A percentile compares a stretch with the other conserved stretches of the same genome.
Evolutionary conservation across 2,329 filamentous ascomycete genomes (phyloP).

Genomic region (Botryotinia convoluta): DNA sequence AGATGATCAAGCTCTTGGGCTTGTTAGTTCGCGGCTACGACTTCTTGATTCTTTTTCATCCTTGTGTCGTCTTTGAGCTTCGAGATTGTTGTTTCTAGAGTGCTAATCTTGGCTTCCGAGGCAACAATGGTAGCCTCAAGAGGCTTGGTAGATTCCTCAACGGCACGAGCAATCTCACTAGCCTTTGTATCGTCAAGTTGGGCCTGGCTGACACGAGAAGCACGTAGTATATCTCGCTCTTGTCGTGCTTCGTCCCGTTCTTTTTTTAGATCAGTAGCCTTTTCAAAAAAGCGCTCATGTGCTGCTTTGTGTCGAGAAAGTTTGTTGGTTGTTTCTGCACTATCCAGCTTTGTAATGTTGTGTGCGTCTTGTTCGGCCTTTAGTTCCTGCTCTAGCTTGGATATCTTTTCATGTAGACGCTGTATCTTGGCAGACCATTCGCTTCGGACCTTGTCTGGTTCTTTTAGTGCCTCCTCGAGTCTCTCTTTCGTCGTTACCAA

Average conservation of each 20-base stretch:
- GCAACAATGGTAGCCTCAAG: neutral
- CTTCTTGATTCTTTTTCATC: neutral
- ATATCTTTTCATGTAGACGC: neutral
- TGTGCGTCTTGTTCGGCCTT: neutral
- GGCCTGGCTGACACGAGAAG: neutral
- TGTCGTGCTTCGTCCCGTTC: neutral
- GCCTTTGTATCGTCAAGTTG: neutral
- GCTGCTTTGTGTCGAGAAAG: neutral
- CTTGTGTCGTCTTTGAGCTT: neutral
- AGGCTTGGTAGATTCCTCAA: neutral
- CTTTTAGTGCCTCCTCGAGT: neutral
- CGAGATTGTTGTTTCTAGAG: neutral
- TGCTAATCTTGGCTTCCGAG: too few species aligned
- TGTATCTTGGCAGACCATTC: neutral
- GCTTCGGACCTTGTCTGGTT: neutral
- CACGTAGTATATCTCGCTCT: neutral
- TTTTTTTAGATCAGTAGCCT: neutral
- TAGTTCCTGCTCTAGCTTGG: neutral
- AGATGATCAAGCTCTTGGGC: neutral
- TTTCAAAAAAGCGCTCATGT: neutral
- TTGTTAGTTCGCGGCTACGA: neutral
- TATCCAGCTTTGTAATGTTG: neutral
- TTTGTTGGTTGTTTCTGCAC: neutral
- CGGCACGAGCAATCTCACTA: neutral
- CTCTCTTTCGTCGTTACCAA: neutral